Base-by-base conservation (phyloP, 345 rosid genomes). In the Sonneratia alba region DNA sequence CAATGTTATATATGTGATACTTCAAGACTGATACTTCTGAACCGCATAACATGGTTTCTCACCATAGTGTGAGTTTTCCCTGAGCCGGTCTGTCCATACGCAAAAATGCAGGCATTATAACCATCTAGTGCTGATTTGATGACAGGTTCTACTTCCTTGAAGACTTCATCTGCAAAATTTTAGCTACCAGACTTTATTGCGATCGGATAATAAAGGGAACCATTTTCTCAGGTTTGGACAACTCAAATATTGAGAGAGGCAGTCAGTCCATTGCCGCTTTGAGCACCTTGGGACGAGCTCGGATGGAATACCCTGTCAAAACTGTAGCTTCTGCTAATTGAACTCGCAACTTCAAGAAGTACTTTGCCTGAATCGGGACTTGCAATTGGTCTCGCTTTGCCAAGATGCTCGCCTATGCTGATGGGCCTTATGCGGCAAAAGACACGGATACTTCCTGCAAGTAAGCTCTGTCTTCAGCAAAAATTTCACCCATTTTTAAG, bases 1-100 rank as follows among this genome's bases (percentile, higher is more conserved):
- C 7, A 57, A 57, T 24, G 12, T 57, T 7, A 57, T 57, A 5
- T 57, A 47, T 47, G 51, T 40, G 24, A n/a, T 57, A 24, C 27
- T 22, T 57, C 32, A 51, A 22, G 11, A 57, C 15, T 7, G 8
- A n/a, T 55, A 7, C 24, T 55, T 55, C 61, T 18, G 61, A 55
- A n/a, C 63, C 9, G n/a, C 7, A 14, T 53, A 55, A 53, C 1
- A 38, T 15, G 16, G 56, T 70, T 53, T 27, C 79, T 86, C 72
- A 91, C 91, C 97, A 89, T 91, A 51, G 95, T 84, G 78, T 78
- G 87, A 56, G 91, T 91, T 70, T 91, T 91, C n/a, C 97, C 95
- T 1, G 95, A 86, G 77, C 91, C 95, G 0, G 97, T 91, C 84
- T 91, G 97, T 56, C 97, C 95, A 27, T 87, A 86, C 0, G 97